phyloP scores from a whole-genome alignment of 1,139 yeast species.

The Candida smagusa region DNA sequence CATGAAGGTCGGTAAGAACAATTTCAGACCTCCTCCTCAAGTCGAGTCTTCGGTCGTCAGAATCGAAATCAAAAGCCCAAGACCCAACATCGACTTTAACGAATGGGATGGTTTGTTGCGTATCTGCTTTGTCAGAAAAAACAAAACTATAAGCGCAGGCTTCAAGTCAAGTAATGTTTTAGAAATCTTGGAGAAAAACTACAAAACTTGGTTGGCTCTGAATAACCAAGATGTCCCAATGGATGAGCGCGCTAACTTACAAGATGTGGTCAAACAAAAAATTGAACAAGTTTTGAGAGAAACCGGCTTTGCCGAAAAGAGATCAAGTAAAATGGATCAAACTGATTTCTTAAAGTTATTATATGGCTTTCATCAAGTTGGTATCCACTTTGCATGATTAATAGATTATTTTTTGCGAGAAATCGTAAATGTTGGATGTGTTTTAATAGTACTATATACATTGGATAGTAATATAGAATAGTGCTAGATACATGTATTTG shows the following conservation, averaged over 20 bases:
- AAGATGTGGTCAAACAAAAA: slow-evolving; percentile 52
- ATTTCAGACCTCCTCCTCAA: slow-evolving; percentile 97
- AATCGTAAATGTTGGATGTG: no score
- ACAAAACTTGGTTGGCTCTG: slow-evolving; percentile 72
- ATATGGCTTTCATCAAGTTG: slow-evolving; percentile 95
- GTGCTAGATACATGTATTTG: no score
- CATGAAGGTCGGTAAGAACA: slow-evolving; percentile 96
- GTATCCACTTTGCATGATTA: slow-evolving; percentile 84
- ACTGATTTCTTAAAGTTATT: slow-evolving; percentile 84
- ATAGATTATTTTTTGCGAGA: no score
- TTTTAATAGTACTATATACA: no score
- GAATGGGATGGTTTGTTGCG: slow-evolving; percentile 98
- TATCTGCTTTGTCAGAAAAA: slow-evolving; percentile 87
- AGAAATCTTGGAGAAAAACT: slow-evolving; percentile 83
- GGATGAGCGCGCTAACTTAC: slow-evolving; percentile 44
- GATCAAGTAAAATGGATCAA: slow-evolving; percentile 94
- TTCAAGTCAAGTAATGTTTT: slow-evolving; percentile 82
- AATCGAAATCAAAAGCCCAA: slow-evolving; percentile 84
- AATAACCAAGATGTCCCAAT: slow-evolving; percentile 49
- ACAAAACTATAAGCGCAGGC: slow-evolving; percentile 89
- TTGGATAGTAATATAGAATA: no score
- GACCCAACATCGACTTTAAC: slow-evolving; percentile 86
- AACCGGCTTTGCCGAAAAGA: slow-evolving; percentile 77
- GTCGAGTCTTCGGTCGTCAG: slow-evolving; percentile 96
- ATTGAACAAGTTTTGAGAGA: slow-evolving; percentile 66